Base-by-base conservation (phyloP, 108 stramenopile species). In the Cylindrotheca fusiformis region DNA sequence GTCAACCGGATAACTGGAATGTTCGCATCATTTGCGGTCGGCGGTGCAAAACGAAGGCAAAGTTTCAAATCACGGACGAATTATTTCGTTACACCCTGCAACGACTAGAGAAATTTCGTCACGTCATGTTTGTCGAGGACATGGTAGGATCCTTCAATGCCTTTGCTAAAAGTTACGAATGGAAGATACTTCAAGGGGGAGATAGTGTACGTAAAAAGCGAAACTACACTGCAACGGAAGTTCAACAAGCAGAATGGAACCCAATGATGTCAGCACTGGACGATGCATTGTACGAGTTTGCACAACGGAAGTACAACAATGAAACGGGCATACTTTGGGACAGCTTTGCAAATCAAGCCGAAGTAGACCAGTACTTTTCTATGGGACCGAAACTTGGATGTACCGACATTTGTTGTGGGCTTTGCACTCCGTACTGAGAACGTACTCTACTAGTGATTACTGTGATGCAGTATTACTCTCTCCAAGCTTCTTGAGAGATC, bases 401-500 rank as follows among this genome's bases (percentile, higher is more conserved):
- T 47, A 49, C 32, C 41, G 58, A 61, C 47, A 24, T 36, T 48
- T 74, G 73, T 33, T 67, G 73, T n/a, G 66, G 56, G 2, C n/a
- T 30, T 0, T 72, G 71, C 19, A 36, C 71, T n/a, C 29, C 63
- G 0, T 63, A 63, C 32, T 63, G 49, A 36, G 3, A 56, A 12
- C 3, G 2, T 45, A 45, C 44, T 45, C 17, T 22, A 14, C 5
- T 51, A 41, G 10, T 41, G 36, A 41, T 41, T 41, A 14, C 10
- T 41, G 36, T 41, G 14, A 52, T 52, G 12, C 10, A 24, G 33
- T 36, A 36, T 28, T 22, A 44, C 4, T 18, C 8, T 22, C 21
- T 6, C 5, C 52, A 83, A 52, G n/a, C 31, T 58, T 65, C 30
- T 80, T 56, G 55, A 93, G 64, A 8, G 84, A 69, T 48, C 91